These are phyloP conservation scores for Prunella vulgaris DNA, from an alignment of 257 asterid species.

Conservation along the genomic window DNA sequence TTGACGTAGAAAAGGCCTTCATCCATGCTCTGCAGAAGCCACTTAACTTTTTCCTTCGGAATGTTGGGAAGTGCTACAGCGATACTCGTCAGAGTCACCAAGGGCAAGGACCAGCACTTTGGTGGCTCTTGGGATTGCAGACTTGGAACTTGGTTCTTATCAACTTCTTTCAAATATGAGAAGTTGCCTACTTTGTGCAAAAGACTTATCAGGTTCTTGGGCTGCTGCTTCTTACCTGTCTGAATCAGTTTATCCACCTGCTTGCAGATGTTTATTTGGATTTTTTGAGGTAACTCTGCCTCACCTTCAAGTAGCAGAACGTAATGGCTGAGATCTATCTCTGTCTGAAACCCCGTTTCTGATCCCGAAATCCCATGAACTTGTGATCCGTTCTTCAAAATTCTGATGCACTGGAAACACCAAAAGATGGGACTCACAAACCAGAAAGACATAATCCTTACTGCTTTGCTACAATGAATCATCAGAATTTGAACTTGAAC, in stretches of 20 bases:
- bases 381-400: conserved; percentile 10
- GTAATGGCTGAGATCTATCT: conserved; percentile 24
- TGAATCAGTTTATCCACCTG: conserved; percentile 26
- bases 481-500: conserved; percentile 31
- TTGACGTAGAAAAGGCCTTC: conserved; percentile 37
- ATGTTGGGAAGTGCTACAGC: conserved; percentile 35
- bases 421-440: conserved; percentile 13
- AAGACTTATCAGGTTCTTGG: conserved; percentile 28
- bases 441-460: conserved; percentile 25
- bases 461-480: conserved; percentile 29
- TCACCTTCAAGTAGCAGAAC: conserved; percentile 49
- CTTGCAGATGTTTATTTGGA: conserved; percentile 27
- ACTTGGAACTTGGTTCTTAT: conserved; percentile 26
- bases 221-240: conserved; percentile 31
- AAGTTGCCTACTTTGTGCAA: conserved; percentile 26
- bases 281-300: conserved; percentile 29
- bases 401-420: conserved; percentile 12
- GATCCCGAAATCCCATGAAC: conserved; percentile 22
- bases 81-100: conserved; percentile 39
- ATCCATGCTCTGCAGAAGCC: conserved; percentile 23
- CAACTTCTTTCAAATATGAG: conserved; percentile 30
- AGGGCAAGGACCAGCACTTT: conserved; percentile 44
- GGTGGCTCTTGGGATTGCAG: conserved; percentile 38
- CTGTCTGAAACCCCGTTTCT: background rate
- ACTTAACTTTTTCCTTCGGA: conserved; percentile 8